These are phyloP conservation scores for Populus alba DNA, from an alignment of 345 rosid species.

Conservation along the genomic window DNA sequence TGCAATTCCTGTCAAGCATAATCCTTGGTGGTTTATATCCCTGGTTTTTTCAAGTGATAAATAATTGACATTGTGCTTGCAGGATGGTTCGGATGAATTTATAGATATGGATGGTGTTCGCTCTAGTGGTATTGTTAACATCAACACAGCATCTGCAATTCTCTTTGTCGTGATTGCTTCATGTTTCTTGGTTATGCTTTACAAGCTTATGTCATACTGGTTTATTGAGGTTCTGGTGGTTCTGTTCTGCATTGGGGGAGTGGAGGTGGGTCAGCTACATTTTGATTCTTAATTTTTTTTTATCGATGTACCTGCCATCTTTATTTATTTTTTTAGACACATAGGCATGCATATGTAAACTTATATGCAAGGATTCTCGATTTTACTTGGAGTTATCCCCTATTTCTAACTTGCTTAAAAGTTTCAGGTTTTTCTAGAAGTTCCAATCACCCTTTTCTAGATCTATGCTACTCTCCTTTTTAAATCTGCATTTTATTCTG, in stretches of 20 bases:
- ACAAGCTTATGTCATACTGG: constrained; percentile 94
- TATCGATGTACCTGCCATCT: not conserved
- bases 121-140: constrained; percentile 64
- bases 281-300: not conserved
- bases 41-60: not conserved
- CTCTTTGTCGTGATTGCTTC: constrained; percentile 93
- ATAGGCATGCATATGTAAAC: not conserved
- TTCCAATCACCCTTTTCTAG: not conserved
- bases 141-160: constrained; percentile 70
- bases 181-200: constrained; percentile 92
- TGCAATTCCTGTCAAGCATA: not conserved
- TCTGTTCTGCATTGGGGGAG: constrained; percentile 92
- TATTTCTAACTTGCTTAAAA: not conserved
- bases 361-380: not conserved
- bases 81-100: constrained; percentile 77
- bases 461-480: not conserved
- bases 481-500: not conserved
- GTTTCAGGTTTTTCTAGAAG: not conserved
- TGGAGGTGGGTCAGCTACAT: constrained; percentile 60
- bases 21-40: constrained; percentile 4
- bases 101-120: constrained; percentile 41
- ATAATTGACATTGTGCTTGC: constrained; percentile 16
- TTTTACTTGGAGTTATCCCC: not conserved
- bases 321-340: not conserved
- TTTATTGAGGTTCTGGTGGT: constrained; percentile 88